Percentiles rank a stretch among this genome's conserved stretches.
phyloP scores from a whole-genome alignment of 805 yeast genomes.

The Hanseniaspora vineae region DNA sequence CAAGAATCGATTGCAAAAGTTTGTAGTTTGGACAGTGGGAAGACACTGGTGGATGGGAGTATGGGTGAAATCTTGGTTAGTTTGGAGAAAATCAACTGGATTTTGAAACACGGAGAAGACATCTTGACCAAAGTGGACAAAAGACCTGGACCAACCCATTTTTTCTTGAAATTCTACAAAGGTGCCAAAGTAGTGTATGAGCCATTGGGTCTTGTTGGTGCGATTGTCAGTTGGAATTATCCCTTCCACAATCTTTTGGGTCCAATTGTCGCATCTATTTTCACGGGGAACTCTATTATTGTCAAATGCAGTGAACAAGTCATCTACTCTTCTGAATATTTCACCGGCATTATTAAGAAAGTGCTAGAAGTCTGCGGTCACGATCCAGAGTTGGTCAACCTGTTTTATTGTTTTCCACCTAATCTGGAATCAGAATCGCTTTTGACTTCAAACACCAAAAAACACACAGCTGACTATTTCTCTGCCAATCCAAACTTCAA shows the following conservation, averaged over 20 bases:
- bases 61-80: constrained; percentile 96
- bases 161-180: constrained; percentile 70
- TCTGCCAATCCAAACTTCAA: constrained; percentile 71
- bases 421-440: constrained; percentile 2
- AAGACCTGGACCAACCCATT: constrained; percentile 79
- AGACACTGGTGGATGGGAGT: constrained; percentile 89
- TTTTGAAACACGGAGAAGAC: constrained; percentile 65
- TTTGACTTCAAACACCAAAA: constrained; percentile 2
- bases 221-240: constrained; percentile 93
- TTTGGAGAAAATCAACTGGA: constrained; percentile 86
- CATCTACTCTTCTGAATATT: constrained; percentile 84
- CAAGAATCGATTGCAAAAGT: constrained; percentile 82
- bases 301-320: constrained; percentile 95
- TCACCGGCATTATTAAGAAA: constrained; percentile 53
- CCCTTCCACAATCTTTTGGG: constrained; percentile 93
- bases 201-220: constrained; percentile 78
- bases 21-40: constrained; percentile 95
- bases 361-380: constrained; percentile 64
- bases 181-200: constrained; percentile 90
- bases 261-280: constrained; percentile 77
- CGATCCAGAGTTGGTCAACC: constrained; percentile 74
- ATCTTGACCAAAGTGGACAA: constrained; percentile 49
- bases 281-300: constrained; percentile 84
- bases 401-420: constrained; percentile 80
- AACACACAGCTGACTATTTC: constrained; percentile 60